Evolutionary conservation across 2,329 filamentous ascomycete genomes (phyloP), one percentile per base, ranked within the genome.

Genomic region (Dothiorella sarmentorum): DNA sequence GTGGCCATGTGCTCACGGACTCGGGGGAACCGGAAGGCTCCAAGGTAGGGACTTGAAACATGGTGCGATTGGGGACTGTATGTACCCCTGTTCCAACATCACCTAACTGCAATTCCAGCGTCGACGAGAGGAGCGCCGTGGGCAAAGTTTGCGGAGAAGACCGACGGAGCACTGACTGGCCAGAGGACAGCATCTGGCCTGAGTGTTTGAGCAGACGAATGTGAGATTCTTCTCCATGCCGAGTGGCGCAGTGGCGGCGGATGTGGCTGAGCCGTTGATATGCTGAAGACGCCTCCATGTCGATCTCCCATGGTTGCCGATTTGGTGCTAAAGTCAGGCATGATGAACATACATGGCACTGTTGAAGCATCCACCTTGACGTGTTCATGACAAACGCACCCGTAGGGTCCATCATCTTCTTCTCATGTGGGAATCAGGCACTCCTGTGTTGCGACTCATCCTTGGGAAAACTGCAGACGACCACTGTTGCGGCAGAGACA

Each of bases 281-380:
- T 40, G 24, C 26, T 10, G 35, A 26, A 40, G 11, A 22, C 33
- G 15, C 18, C 20, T 40, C 33, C 6, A n/a, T 20, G 33, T 53
- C 49, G 33, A 40, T 53, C 33, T 53, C 49, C 47, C 35, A 40
- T 40, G 40, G 49, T 31, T 22, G 33, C 49, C 35, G 49, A 38
- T n/a, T n/a, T n/a, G n/a, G n/a, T n/a, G n/a, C n/a, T 13, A 31
- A 20, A 26, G 15, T 18, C 26, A 31, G 31, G 18, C 45, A 49
- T 35, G 27, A 45, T n/a, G 27, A 22, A 13, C 4, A 38, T 11
- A n/a, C 26, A 26, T 49, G 26, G 10, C 20, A 24, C 11, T 9
- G 7, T 49, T 29, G 15, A 9, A 31, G 29, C 13, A 17, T 31
- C 26, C 43, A 1, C n/a, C 27, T 27, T 29, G 26, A 15, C 22